These are phyloP conservation scores for Aphanomyces euteiches DNA, from an alignment of 352 stramenopile genomes.

Conservation along the genomic window DNA sequence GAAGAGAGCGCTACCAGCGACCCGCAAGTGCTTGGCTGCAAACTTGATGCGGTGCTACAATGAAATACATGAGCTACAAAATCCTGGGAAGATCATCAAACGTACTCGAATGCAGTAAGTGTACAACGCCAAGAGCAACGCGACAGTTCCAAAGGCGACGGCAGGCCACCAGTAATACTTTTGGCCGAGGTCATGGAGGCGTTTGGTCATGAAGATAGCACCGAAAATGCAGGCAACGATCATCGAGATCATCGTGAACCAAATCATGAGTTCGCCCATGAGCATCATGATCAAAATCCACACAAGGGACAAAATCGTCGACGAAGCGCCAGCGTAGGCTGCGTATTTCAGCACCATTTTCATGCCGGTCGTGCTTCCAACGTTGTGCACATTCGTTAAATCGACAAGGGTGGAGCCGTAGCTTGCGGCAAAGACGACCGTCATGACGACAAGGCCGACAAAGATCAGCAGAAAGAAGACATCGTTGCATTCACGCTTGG, in stretches of 20 bases:
- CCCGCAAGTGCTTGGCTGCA: slow-evolving; percentile 85
- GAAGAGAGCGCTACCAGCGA: slow-evolving; percentile 84
- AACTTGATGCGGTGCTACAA: slow-evolving; percentile 84
- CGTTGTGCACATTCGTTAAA: slow-evolving; percentile 42
- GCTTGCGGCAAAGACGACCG: slow-evolving; percentile 45
- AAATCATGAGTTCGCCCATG: slow-evolving; percentile 48
- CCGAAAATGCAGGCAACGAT: slow-evolving; percentile 40
- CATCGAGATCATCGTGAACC: slow-evolving; percentile 46
- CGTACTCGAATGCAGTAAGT: slow-evolving; percentile 41
- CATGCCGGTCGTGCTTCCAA: slow-evolving; percentile 45
- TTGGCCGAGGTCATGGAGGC: slow-evolving; percentile 51
- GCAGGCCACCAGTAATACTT: slow-evolving; percentile 68
- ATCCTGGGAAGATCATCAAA: neutral
- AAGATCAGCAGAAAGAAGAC: slow-evolving; percentile 72
- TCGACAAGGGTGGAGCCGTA: slow-evolving; percentile 66
- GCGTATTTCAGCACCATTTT: slow-evolving; percentile 58
- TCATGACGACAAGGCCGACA: slow-evolving; percentile 48
- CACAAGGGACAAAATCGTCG: slow-evolving; percentile 59
- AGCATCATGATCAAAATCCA: slow-evolving; percentile 75
- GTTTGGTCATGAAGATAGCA: slow-evolving; percentile 63
- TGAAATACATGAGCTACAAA: neutral
- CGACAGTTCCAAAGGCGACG: slow-evolving; percentile 48
- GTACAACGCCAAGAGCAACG: slow-evolving; percentile 55
- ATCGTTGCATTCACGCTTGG: slow-evolving; percentile 33
- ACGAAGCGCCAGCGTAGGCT: slow-evolving; percentile 45